A percentile compares a stretch with the other conserved stretches of the same genome.
phyloP scores from a whole-genome alignment of 2,329 filamentous ascomycete genomes.

The Neocucurbitaria cava region DNA sequence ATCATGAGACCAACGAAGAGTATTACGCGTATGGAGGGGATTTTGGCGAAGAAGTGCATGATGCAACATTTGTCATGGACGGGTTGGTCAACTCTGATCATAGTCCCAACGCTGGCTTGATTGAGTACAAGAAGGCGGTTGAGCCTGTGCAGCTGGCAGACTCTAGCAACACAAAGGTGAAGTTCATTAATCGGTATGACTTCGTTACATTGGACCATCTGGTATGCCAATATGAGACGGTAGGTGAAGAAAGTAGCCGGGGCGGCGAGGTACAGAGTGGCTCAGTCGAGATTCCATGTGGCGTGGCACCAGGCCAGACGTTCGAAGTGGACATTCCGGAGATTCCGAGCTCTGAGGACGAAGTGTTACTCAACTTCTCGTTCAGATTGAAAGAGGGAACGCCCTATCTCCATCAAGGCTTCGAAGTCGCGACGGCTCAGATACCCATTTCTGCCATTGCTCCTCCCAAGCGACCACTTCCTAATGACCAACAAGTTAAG shows the following conservation, averaged over 20 bases:
- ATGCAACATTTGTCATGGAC: constrained; percentile 55
- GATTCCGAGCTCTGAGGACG: constrained; percentile 12
- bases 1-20: constrained; percentile 45
- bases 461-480: constrained; percentile 31
- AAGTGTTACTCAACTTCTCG: constrained; percentile 29
- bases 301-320: constrained; percentile 31
- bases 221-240: constrained; percentile 21
- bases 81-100: constrained; percentile 53
- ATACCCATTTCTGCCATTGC: constrained; percentile 24
- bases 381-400: constrained; percentile 46
- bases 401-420: constrained; percentile 41
- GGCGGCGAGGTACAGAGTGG: constrained; percentile 11
- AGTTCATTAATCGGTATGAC: constrained; percentile 45
- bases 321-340: constrained; percentile 36
- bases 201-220: constrained; percentile 50
- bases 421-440: constrained; percentile 48
- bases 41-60: constrained; percentile 52
- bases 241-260: constrained; percentile 10
- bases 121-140: constrained; percentile 55
- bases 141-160: constrained; percentile 50
- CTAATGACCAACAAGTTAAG: constrained; percentile 52
- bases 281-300: constrained; percentile 32
- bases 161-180: constrained; percentile 26
- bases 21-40: constrained; percentile 55
- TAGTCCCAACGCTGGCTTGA: constrained; percentile 49